Conservation (phyloP, 305 asterid genomes). For the Fraxinus angustifolia region DNA sequence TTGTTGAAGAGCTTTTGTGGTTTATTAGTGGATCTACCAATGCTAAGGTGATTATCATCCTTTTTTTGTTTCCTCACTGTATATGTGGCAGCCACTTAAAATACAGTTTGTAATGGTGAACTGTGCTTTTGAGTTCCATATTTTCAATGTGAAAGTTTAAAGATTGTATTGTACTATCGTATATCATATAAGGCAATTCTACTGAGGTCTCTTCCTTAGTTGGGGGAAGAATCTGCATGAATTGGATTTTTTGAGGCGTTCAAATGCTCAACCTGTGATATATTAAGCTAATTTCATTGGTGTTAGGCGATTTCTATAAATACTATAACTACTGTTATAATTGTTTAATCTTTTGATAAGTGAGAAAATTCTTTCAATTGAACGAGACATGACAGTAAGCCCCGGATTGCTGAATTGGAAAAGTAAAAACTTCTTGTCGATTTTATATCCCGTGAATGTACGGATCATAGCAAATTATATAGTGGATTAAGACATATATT, state of each 20-base stretch:
- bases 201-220: background rate
- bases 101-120: background rate
- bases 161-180: background rate
- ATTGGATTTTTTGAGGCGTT: background rate
- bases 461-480: background rate
- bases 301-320: background rate
- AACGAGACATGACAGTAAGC: background rate
- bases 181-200: background rate
- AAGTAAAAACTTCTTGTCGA: background rate
- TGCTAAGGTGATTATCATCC: slow-evolving; percentile 61
- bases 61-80: background rate
- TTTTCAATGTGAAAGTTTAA: background rate
- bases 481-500: background rate
- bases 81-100: background rate
- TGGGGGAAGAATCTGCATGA: background rate
- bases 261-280: background rate
- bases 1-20: slow-evolving; percentile 97
- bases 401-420: background rate
- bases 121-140: background rate
- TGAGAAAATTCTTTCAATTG: background rate
- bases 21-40: slow-evolving; percentile 95
- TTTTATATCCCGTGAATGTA: too few relatives aligned
- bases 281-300: background rate
- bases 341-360: background rate
- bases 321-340: background rate